phyloP scores from a whole-genome alignment of 768 basidiomycete genomes.

The Phanerochaete carnosa region DNA sequence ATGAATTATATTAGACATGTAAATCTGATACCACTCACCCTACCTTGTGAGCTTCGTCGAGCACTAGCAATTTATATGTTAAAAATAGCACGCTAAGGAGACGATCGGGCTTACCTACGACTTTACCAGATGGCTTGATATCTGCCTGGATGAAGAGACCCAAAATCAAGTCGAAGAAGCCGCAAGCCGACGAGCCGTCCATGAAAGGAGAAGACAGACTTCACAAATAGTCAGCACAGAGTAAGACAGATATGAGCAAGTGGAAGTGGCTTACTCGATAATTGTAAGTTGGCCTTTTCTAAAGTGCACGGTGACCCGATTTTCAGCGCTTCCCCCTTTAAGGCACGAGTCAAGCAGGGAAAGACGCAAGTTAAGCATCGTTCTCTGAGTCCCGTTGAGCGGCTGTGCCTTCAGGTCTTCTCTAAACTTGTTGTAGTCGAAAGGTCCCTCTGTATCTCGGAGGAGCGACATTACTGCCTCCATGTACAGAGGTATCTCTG shows the following conservation, averaged over 20 bases:
- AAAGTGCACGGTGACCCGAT: conserved; percentile 38
- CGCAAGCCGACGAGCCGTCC: conserved; percentile 63
- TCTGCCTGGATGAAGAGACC: conserved; percentile 62
- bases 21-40: too few relatives aligned
- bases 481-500: conserved; percentile 47
- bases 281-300: conserved; percentile 59
- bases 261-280: conserved; percentile 47
- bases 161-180: conserved; percentile 66
- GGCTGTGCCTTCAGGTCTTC: conserved; percentile 42
- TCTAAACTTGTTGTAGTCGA: conserved; percentile 49
- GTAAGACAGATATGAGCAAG: too few relatives aligned
- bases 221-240: too few relatives aligned
- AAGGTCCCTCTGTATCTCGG: conserved; percentile 59
- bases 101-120: too few relatives aligned
- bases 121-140: conserved; percentile 54
- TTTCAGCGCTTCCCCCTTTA: conserved; percentile 23
- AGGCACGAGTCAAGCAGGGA: conserved; percentile 59
- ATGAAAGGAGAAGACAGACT: conserved; percentile 68
- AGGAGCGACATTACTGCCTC: conserved; percentile 56
- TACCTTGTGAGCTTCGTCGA: too few relatives aligned
- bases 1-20: too few relatives aligned
- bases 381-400: conserved; percentile 54
- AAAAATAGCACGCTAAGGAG: too few relatives aligned
- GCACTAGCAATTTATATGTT: too few relatives aligned
- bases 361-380: conserved; percentile 60